phyloP scores from a whole-genome alignment of 192 early-diverging fungal species.

The Mortierella claussenii region DNA sequence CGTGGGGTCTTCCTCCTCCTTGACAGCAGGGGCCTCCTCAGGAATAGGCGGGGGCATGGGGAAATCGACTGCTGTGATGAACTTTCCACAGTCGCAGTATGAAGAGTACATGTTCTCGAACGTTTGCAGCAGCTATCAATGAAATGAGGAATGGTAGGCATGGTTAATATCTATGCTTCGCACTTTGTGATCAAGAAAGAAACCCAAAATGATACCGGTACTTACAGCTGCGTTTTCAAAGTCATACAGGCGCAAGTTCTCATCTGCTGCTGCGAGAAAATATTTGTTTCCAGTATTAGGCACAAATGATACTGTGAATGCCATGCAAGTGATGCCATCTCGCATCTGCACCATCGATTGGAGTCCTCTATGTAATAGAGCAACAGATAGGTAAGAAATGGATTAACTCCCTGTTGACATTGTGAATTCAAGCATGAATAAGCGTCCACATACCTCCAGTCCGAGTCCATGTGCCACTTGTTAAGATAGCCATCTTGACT shows the following conservation, averaged over 20 bases:
- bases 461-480: constrained; percentile 86
- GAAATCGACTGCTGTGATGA: constrained; percentile 78
- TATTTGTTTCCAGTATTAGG: constrained; percentile 95
- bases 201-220: too few relatives aligned
- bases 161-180: background rate
- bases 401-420: too few relatives aligned
- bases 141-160: background rate
- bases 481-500: constrained; percentile 96
- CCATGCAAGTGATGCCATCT: constrained; percentile 94
- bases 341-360: constrained; percentile 72
- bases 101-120: constrained; percentile 85
- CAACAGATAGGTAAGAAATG: too few relatives aligned
- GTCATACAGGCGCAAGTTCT: constrained; percentile 89
- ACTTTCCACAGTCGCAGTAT: constrained; percentile 96
- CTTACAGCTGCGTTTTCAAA: constrained; percentile 80
- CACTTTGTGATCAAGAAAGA: background rate
- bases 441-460: constrained; percentile 81
- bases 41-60: constrained; percentile 52
- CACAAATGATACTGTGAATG: constrained; percentile 93
- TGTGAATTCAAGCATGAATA: too few relatives aligned
- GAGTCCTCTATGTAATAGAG: constrained; percentile 61
- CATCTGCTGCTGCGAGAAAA: constrained; percentile 91
- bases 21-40: constrained; percentile 43
- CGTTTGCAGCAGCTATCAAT: constrained; percentile 65
- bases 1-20: constrained; percentile 36